phyloP scores from a whole-genome alignment of 768 basidiomycete genomes.

The Tremella mesenterica region DNA sequence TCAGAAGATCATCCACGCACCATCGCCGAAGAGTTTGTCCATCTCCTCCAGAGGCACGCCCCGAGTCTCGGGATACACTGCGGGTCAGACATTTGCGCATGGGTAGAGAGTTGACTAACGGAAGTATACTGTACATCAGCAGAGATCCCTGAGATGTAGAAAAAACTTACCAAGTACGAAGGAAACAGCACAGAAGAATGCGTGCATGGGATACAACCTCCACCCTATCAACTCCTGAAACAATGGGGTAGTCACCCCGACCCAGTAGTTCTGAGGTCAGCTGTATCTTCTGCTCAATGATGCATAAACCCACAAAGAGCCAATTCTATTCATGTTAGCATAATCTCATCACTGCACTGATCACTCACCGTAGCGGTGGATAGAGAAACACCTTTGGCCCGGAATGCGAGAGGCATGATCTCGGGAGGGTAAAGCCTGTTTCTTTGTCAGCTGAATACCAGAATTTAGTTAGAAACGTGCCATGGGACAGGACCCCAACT shows the following conservation, averaged over 20 bases:
- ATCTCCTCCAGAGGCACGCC: slow-evolving; percentile 41
- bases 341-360: neutral
- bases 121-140: slow-evolving; percentile 28
- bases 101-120: too few relatives aligned
- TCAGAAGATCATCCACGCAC: slow-evolving; percentile 19
- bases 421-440: slow-evolving; percentile 42
- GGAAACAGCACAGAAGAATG: slow-evolving; percentile 79
- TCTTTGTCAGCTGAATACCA: neutral
- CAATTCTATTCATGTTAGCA: slow-evolving; percentile 49
- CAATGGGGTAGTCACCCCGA: slow-evolving; percentile 77
- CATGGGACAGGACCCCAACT: slow-evolving; percentile 82
- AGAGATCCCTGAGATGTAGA: neutral
- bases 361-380: slow-evolving; percentile 68
- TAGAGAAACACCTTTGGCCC: slow-evolving; percentile 90
- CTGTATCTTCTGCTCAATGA: neutral
- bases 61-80: slow-evolving; percentile 43
- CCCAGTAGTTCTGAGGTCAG: slow-evolving; percentile 59
- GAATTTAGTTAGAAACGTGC: slow-evolving; percentile 32
- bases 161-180: slow-evolving; percentile 60
- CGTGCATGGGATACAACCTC: slow-evolving; percentile 92
- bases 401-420: slow-evolving; percentile 82
- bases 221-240: slow-evolving; percentile 80
- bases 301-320: slow-evolving; percentile 27
- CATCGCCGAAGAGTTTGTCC: slow-evolving; percentile 41
- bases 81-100: too few relatives aligned